Conservation (phyloP, 176 grass and related monocot species). For the Avena eriantha region DNA sequence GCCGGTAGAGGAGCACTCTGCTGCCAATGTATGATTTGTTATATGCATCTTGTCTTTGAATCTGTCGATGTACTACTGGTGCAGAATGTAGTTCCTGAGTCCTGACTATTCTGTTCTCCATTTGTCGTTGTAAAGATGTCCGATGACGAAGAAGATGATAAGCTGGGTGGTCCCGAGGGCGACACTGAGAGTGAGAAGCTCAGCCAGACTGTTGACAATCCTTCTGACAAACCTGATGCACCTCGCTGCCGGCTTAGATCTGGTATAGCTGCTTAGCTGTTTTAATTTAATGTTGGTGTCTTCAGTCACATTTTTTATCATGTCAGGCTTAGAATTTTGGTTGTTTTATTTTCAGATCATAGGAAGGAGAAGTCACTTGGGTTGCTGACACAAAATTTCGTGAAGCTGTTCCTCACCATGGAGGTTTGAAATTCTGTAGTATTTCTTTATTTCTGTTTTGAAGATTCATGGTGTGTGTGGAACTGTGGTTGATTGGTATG, state of each 20-base stretch:
- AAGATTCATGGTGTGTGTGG: background rate
- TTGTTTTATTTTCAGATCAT: constrained; percentile 48
- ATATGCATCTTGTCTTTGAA: background rate
- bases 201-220: constrained; percentile 37
- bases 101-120: background rate
- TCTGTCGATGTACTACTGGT: background rate
- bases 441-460: background rate
- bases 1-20: constrained; percentile 38
- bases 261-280: constrained; percentile 46
- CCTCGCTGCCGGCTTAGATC: constrained; percentile 52
- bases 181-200: constrained; percentile 60
- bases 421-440: constrained; percentile 54
- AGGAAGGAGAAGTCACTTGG: constrained; percentile 93
- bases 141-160: constrained; percentile 70
- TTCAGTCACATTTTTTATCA: constrained; percentile 16
- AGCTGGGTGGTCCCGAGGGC: constrained; percentile 39
- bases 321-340: constrained; percentile 5
- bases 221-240: constrained; percentile 44
- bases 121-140: constrained; percentile 49
- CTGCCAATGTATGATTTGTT: constrained; percentile 33
- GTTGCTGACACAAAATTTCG: constrained; percentile 86
- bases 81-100: constrained; percentile 32
- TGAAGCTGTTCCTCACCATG: constrained; percentile 87
- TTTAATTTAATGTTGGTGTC: background rate
- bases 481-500: constrained; percentile 4